phyloP scores from a whole-genome alignment of 2,329 filamentous ascomycete species.

The Cytospora leucostoma region DNA sequence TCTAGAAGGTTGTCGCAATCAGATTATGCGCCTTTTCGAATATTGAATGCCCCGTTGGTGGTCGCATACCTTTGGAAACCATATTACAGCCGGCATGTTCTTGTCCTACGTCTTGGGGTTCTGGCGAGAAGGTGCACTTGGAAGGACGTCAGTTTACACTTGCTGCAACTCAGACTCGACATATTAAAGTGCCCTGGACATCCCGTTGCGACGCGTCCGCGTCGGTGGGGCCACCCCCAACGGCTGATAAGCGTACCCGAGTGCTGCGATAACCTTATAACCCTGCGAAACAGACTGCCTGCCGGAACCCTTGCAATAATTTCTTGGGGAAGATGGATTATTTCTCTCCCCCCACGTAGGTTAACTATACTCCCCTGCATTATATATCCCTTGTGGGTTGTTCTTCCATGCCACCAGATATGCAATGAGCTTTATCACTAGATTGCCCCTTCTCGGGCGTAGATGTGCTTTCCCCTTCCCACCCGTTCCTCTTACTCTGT shows the following conservation, averaged over 20 bases:
- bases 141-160: constrained; percentile 1
- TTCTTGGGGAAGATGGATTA: background rate
- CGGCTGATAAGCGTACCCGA: background rate
- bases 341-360: background rate
- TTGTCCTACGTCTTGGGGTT: background rate
- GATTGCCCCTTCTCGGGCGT: constrained; percentile 24
- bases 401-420: background rate
- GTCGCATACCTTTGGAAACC: constrained; percentile 11
- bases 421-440: constrained; percentile 27
- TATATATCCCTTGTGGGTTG: background rate
- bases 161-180: background rate
- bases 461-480: constrained; percentile 5
- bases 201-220: background rate
- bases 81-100: background rate
- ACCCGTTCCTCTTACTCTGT: constrained; percentile 16
- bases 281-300: background rate
- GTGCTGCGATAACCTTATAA: background rate
- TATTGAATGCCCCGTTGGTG: background rate
- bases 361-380: background rate
- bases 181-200: background rate
- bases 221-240: background rate
- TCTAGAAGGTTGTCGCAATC: constrained; percentile 18
- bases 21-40: background rate
- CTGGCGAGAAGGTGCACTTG: background rate
- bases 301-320: constrained; percentile 16